A percentile compares a stretch with the other conserved stretches of the same genome.
Evolutionary conservation across 495 filamentous ascomycete species (phyloP).

Genomic region (Pyronema domesticum): DNA sequence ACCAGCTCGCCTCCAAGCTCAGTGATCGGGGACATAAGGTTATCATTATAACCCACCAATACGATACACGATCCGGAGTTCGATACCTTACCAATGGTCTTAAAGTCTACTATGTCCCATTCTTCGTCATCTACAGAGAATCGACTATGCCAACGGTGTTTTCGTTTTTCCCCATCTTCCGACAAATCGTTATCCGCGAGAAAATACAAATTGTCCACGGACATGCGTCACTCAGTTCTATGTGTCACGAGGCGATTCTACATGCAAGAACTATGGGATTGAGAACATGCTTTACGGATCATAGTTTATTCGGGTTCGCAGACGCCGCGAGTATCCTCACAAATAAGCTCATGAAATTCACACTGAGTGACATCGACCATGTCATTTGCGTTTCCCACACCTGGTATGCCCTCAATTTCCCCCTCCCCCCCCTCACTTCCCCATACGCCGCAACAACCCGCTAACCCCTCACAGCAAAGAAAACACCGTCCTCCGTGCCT

Average conservation of each 20-base stretch:
- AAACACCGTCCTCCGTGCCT: constrained; percentile 89
- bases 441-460: constrained; percentile 67
- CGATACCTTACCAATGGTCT: constrained; percentile 94
- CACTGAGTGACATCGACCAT: constrained; percentile 89
- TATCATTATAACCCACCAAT: constrained; percentile 94
- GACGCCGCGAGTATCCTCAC: constrained; percentile 91
- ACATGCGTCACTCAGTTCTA: constrained; percentile 73
- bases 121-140: constrained; percentile 85
- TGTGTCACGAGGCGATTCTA: constrained; percentile 88
- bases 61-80: constrained; percentile 77
- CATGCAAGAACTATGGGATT: constrained; percentile 94
- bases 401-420: constrained; percentile 38
- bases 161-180: constrained; percentile 91
- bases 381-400: constrained; percentile 97
- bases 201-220: constrained; percentile 94
- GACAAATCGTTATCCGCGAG: constrained; percentile 86
- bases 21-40: constrained; percentile 96
- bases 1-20: constrained; percentile 88
- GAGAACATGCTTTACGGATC: constrained; percentile 89
- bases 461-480: constrained; percentile 65
- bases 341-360: constrained; percentile 93
- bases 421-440: constrained; percentile 7
- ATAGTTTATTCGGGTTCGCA: constrained; percentile 94
- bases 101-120: constrained; percentile 95
- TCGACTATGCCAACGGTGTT: constrained; percentile 95